Base-by-base conservation (phyloP, 768 basidiomycete species). In the Suillus hirtellus region DNA sequence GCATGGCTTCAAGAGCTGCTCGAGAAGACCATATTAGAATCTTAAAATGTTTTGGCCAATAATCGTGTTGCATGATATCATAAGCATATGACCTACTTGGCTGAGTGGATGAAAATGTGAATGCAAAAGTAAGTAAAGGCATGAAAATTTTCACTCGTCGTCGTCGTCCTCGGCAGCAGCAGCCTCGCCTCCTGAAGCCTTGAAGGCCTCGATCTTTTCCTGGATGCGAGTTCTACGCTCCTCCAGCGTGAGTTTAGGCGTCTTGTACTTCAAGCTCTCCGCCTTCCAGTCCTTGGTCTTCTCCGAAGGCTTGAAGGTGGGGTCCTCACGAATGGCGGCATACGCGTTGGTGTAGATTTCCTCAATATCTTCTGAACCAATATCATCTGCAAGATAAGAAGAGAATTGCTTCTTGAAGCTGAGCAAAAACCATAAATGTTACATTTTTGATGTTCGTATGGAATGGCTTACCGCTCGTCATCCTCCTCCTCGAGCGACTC, bases 401-500 rank as follows among this genome's bases (percentile, higher is more conserved):
- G 97, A 75, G 80, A 99, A 99, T 74, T 97, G 95, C 83, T 95
- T 97, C 84, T 96, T 97, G 86, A 96, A 96, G 71, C 93, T 94
- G 66, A 58, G 27, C 46, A 38, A 40, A 21, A 38, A 64, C 65
- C 43, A 60, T 71, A 34, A 68, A 42, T 38, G 59, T 37, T 10
- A 55, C 17, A n/a, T 3, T 17, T 3, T 27, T 62, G 12, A 58
- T 60, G 52, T 35, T n/a, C 12, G 59, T 55, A 21, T 12, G 24
- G 50, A 63, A 43, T 12, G 11, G 15, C 84, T 65, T 69, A 88
- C 88, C 95, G 86, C 81, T 99, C 96, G 71, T 99, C 97, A 75
- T 99, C 97, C 82, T 99, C 97, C 85, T 99, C 97, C 82, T 99
- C 97, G 60, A 99, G 82, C 63, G 89, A 92, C 81, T 99, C 93